Percentiles rank a stretch among this genome's conserved stretches.
These are phyloP conservation scores for Tephrocybe sp. DNA, from an alignment of 768 basidiomycete species.

Conservation along the genomic window DNA sequence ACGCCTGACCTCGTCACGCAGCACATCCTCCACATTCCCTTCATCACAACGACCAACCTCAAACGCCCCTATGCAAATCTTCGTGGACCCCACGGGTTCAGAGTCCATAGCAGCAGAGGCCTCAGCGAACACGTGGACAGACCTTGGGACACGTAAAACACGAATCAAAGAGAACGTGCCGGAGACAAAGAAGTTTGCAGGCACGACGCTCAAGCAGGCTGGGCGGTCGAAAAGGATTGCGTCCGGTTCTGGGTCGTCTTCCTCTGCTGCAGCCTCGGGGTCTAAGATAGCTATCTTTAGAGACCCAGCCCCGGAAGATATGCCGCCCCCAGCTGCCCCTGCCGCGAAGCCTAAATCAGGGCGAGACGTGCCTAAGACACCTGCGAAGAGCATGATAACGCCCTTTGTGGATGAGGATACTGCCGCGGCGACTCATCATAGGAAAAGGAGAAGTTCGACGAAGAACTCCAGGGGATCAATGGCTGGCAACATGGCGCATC, in stretches of 20 bases:
- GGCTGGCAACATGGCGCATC: not conserved
- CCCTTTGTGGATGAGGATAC: slow-evolving; percentile 38
- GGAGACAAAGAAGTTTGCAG: slow-evolving; percentile 65
- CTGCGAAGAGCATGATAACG: slow-evolving; percentile 30
- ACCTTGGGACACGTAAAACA: slow-evolving; percentile 74
- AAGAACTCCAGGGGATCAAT: slow-evolving; percentile 8
- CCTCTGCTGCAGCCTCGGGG: slow-evolving; percentile 29
- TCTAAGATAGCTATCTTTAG: slow-evolving; percentile 65
- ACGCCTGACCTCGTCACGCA: slow-evolving; percentile 20
- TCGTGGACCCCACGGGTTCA: slow-evolving; percentile 65
- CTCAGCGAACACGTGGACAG: slow-evolving; percentile 56
- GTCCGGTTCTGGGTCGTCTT: slow-evolving; percentile 35
- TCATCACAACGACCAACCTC: slow-evolving; percentile 35
- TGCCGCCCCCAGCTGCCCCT: slow-evolving; percentile 40
- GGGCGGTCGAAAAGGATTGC: slow-evolving; percentile 54
- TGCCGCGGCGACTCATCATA: no score
- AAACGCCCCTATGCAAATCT: slow-evolving; percentile 64
- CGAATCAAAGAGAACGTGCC: slow-evolving; percentile 78
- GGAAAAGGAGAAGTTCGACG: not conserved
- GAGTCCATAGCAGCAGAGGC: slow-evolving; percentile 42
- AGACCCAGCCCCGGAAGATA: slow-evolving; percentile 54
- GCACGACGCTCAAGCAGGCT: slow-evolving; percentile 63
- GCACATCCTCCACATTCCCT: slow-evolving; percentile 12
- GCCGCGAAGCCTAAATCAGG: slow-evolving; percentile 19
- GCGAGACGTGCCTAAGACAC: slow-evolving; percentile 29